Percentiles rank a stretch among this genome's conserved stretches.
These are phyloP conservation scores for Colletotrichum australisinense DNA, from an alignment of 2,329 filamentous ascomycete genomes.

Conservation along the genomic window DNA sequence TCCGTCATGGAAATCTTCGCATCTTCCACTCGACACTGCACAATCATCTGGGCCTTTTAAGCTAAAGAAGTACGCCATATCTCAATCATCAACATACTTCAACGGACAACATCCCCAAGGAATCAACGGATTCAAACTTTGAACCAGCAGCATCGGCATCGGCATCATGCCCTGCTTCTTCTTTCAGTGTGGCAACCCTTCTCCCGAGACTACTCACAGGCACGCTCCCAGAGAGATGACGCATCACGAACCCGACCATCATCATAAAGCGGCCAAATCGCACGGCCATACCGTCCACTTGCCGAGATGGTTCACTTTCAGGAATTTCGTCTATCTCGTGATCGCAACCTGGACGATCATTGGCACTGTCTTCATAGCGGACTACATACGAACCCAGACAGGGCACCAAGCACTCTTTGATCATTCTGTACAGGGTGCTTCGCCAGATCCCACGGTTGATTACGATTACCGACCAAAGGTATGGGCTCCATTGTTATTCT, in stretches of 20 bases:
- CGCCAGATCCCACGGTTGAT: neutral
- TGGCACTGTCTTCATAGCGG: neutral
- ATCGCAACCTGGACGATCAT: neutral
- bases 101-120: neutral
- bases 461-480: neutral
- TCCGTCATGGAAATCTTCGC: no score
- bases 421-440: neutral
- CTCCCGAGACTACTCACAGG: neutral
- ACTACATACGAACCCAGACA: neutral
- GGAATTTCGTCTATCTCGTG: neutral
- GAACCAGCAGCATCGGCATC: neutral
- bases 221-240: neutral
- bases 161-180: neutral
- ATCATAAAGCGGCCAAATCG: neutral
- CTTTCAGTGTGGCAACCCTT: neutral
- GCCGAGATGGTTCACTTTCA: neutral
- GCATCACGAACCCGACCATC: neutral
- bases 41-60: no score
- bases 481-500: neutral
- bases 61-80: neutral
- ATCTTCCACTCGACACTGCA: no score
- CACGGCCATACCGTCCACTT: neutral
- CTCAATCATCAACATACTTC: neutral
- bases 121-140: neutral
- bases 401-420: neutral